Evolutionary conservation across 805 yeast species (phyloP).

Genomic region (Saccharomycopsis sp.): DNA sequence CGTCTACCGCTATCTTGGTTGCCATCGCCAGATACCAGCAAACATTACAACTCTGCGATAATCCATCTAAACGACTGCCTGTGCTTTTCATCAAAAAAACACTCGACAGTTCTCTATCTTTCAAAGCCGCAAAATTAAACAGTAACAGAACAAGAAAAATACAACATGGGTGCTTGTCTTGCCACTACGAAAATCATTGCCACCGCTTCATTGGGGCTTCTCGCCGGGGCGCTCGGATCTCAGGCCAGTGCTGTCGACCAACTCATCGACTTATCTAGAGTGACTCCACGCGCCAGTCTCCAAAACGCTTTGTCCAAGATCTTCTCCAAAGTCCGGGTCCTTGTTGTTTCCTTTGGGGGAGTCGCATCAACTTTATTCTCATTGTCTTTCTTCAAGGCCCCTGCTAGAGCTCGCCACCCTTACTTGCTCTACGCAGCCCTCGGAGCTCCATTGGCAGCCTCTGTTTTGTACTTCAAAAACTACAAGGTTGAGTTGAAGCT

Average conservation of each 20-base stretch:
- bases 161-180: conserved; percentile 46
- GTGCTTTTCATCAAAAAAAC: too few relatives aligned
- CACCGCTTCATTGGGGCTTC: conserved; percentile 59
- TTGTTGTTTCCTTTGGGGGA: conserved; percentile 36
- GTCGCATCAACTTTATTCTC: conserved; percentile 46
- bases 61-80: too few relatives aligned
- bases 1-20: too few relatives aligned
- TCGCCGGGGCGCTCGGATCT: conserved; percentile 44
- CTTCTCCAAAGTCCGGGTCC: conserved; percentile 24
- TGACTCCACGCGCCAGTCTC: conserved; percentile 5
- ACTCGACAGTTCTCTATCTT: too few relatives aligned
- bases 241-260: conserved; percentile 16
- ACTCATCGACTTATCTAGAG: conserved; percentile 9
- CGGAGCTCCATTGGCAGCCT: conserved; percentile 42
- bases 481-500: conserved; percentile 27
- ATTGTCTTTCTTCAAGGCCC: conserved; percentile 50
- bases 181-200: conserved; percentile 58
- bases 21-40: neutral
- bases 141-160: too few relatives aligned
- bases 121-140: too few relatives aligned
- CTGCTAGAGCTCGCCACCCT: conserved; percentile 57
- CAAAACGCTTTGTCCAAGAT: conserved; percentile 21
- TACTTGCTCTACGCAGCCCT: conserved; percentile 61
- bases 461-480: conserved; percentile 25
- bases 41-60: too few relatives aligned